A percentile compares a stretch with the other conserved stretches of the same genome.
Conservation (phyloP, 148 eudicot species). For the Rhododendron molle region DNA sequence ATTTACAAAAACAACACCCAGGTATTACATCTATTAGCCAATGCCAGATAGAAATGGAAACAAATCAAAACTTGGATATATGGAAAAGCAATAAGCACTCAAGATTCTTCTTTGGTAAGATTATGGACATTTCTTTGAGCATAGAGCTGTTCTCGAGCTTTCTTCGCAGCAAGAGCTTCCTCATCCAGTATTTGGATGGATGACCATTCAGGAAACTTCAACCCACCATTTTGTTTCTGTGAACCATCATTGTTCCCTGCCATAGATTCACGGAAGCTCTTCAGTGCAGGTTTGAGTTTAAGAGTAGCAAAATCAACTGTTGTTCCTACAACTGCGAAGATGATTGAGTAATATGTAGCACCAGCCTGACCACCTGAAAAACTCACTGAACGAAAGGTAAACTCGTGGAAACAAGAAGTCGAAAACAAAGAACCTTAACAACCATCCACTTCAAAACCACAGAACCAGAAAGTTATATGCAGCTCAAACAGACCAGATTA, state of each 20-base stretch:
- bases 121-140: conserved; percentile 49
- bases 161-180: conserved; percentile 86
- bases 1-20: not conserved
- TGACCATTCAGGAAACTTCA: conserved; percentile 87
- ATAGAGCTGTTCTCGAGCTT: conserved; percentile 69
- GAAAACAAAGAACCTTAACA: not conserved
- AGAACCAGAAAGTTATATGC: not conserved
- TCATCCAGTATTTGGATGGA: conserved; percentile 86
- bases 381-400: not conserved
- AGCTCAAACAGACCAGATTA: not conserved
- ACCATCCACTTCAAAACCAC: not conserved
- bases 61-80: not conserved
- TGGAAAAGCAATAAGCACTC: not conserved
- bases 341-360: conserved; percentile 67
- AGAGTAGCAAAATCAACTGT: conserved; percentile 62
- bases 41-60: not conserved
- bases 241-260: conserved; percentile 19
- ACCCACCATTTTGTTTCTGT: conserved; percentile 19
- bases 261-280: conserved; percentile 37
- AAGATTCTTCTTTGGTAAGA: conserved; percentile 55
- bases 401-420: not conserved
- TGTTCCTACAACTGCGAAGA: conserved; percentile 75
- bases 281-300: conserved; percentile 50
- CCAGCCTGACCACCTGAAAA: conserved; percentile 63
- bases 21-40: not conserved